Base-by-base conservation (phyloP, 257 asterid species). In the Solanum pinnatisectum region DNA sequence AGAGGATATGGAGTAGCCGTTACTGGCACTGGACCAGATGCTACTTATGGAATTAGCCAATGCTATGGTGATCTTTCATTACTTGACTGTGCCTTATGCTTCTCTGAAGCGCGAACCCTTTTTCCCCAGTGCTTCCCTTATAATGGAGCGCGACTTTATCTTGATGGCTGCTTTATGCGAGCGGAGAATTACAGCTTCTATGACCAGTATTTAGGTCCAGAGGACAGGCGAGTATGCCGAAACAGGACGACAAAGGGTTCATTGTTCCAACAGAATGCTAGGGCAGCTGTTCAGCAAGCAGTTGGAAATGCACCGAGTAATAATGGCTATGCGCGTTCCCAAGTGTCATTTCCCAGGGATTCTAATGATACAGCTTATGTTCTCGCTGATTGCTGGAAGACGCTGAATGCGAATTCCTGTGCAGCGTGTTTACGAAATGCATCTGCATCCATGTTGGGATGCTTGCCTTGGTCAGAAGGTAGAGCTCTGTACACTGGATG, bases 401-500 rank as follows among this genome's bases (percentile, higher is more conserved):
- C 95, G 3, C 87, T 95, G 78, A 89, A 74, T 27, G 86, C 87
- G 3, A 87, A 59, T 4, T 87, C 91, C 52, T 95, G 98, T 27
- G 86, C 90, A 67, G 93, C 93, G 7, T 95, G 98, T 90, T 81
- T 95, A 86, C 92, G 77, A 86, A 93, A 89, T n/a, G 98, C 98
- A 1, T 87, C 94, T 42, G 88, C 77, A 0, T 90, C 94, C 4
- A 70, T 93, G 49, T 78, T 59, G 37, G 68, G 94, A 14, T 95
- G 98, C 90, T 88, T 94, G 89, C 98, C 98, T 37, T 73, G 90
- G 84, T 92, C 95, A 0, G 94, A 92, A 87, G 97, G 97, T 25
- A 89, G 92, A 84, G 97, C 96, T 3, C 59, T 95, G 37, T 88
- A 92, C 78, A 92, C 97, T 0, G 97, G 98, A 44, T 95, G 98